Base-by-base conservation (phyloP, 2,329 filamentous ascomycete species). In the Lanzia echinophila region DNA sequence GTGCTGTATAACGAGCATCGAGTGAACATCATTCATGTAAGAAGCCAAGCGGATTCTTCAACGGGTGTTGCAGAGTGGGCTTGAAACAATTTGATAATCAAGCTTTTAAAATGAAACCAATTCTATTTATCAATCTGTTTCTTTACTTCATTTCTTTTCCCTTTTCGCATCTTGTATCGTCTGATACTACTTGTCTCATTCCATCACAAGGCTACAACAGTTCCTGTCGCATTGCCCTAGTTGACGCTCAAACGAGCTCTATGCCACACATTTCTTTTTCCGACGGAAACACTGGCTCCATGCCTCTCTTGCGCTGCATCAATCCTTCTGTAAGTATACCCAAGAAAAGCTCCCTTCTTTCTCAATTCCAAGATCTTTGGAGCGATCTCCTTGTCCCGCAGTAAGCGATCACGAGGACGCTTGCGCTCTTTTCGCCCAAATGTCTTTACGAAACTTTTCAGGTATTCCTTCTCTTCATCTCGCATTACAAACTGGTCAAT, bases 311-410 rank as follows among this genome's bases (percentile, higher is more conserved):
- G 54, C 4, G 50, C 47, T 3, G 53, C 50, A 31, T 60, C 60
- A 42, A 75, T 75, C 45, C 83, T 75, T 12, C 83, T 80, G 76
- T 94, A 97, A 2, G 87, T 89, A 68, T 99, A 99, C 1, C 92
- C 92, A 57, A 95, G 71, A 69, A 97, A 97, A 0, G 90, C 90
- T 24, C 81, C 87, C 67, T 79, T 80, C 71, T 92, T 95, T 56
- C 94, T 81, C 59, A 94, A 78, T 61, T 88, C 83, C 69, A 97
- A 73, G n/a, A 87, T 90, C 15, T 77, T 74, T 39, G 76, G 77
- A 39, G 82, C 85, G 6, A 86, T 79, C 8, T 74, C 71, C 24
- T 77, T 78, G 68, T 97, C 92, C 42, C 92, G 78, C 28, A 97
- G 73, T 54, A 97, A 71, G 63, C 87, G 86, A 69, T 99, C 94